These are phyloP conservation scores for Extremus antarcticus DNA, from an alignment of 495 filamentous ascomycete genomes.

Conservation along the genomic window DNA sequence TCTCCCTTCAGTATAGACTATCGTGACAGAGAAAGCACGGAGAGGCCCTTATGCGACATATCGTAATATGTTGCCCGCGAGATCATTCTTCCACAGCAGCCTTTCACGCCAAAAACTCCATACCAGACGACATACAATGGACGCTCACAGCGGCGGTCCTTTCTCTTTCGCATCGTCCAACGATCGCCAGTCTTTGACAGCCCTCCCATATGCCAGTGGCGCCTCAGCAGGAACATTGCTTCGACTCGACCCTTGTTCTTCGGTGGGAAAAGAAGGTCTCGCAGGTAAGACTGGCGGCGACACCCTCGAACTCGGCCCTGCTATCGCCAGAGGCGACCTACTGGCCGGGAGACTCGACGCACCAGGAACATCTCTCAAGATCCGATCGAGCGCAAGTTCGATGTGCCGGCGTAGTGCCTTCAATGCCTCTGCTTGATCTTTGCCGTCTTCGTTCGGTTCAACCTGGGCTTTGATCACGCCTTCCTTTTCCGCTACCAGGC, in stretches of 20 bases:
- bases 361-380: constrained; percentile 4
- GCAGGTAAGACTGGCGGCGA: not conserved
- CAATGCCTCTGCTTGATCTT: constrained; percentile 11
- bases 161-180: not conserved
- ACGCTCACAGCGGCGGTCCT: not conserved
- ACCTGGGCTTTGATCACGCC: constrained; percentile 13
- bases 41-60: too few relatives aligned
- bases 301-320: not conserved
- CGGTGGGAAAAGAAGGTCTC: not conserved
- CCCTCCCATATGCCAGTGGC: not conserved
- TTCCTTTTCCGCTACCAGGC: constrained; percentile 8
- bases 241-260: not conserved
- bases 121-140: not conserved
- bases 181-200: not conserved
- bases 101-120: not conserved
- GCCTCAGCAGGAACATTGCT: not conserved
- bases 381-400: constrained; percentile 9
- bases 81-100: not conserved
- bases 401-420: constrained; percentile 6
- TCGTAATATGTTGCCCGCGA: too few relatives aligned
- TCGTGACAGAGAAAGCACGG: too few relatives aligned
- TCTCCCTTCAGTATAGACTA: too few relatives aligned
- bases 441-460: constrained; percentile 8
- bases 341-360: not conserved
- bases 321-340: not conserved